These are phyloP conservation scores for Henckelia pumila DNA, from an alignment of 257 asterid species.

Conservation along the genomic window DNA sequence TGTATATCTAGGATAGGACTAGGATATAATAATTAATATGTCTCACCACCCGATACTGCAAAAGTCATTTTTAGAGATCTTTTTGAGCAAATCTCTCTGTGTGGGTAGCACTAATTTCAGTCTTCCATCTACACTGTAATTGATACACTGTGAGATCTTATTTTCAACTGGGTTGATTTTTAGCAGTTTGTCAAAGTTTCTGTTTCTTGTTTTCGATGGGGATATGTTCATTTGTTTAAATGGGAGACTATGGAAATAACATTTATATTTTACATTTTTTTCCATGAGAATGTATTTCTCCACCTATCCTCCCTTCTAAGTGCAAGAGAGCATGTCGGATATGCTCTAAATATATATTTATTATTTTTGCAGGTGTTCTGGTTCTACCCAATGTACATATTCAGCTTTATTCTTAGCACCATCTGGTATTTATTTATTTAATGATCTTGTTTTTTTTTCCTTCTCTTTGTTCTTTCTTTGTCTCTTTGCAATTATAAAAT, in stretches of 20 bases:
- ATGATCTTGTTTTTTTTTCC: background rate
- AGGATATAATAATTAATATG: slow-evolving; percentile 6
- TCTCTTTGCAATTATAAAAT: background rate
- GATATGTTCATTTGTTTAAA: background rate
- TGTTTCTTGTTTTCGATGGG: background rate
- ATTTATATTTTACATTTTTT: background rate
- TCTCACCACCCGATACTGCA: slow-evolving; percentile 10
- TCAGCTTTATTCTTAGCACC: slow-evolving; percentile 82
- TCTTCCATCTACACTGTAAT: background rate
- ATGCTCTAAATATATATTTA: slow-evolving; percentile 6
- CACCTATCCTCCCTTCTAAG: background rate
- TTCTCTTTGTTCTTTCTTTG: slow-evolving; percentile 8
- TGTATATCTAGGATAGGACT: background rate
- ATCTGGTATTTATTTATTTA: slow-evolving; percentile 59
- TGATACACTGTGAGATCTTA: background rate
- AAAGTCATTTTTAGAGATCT: slow-evolving; percentile 8
- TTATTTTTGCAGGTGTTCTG: slow-evolving; percentile 66
- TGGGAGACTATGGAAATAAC: background rate
- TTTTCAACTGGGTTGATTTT: slow-evolving; percentile 1
- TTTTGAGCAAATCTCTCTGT: background rate
- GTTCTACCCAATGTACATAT: slow-evolving; percentile 95
- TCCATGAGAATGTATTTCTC: background rate
- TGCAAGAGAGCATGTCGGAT: slow-evolving; percentile 10
- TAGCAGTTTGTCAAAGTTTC: background rate
- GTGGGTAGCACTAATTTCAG: background rate